Base-by-base conservation (phyloP, 208 protist genomes). In the Leptomonas pyrrhocoris region DNA sequence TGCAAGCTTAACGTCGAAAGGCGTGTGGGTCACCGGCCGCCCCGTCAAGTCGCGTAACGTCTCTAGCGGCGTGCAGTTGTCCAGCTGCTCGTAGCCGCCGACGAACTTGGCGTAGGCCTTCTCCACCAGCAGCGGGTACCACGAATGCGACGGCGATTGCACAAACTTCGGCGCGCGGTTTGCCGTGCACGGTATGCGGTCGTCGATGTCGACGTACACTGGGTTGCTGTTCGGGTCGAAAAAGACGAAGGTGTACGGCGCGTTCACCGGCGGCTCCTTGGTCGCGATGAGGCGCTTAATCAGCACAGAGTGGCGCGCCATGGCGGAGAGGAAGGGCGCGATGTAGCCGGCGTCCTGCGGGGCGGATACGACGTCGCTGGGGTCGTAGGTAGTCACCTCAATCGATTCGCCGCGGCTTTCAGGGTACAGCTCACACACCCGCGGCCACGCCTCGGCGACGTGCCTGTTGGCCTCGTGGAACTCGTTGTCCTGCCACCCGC, bases 31-130 rank as follows among this genome's bases (percentile, higher is more conserved):
- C 18, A 97, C 93, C 3, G 93, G 90, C 16, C 86, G 83, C 2
- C 93, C 93, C 2, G 93, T 97, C 49, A 97, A 57, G 72, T 97
- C 93, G 7, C 84, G 86, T 53, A 96, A 76, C 40, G 89, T 94
- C 77, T 97, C 90, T 66, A 92, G 80, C 42, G 89, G 76, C n/a
- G 86, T 94, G 71, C 90, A 95, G 68, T 92, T 89, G 63, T 88
- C 79, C 25, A 97, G 68, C 46, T 80, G 68, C 36, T 84, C 79
- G 79, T 95, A 97, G 31, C 89, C 87, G 59, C 90, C 89, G 16
- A 94, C 83, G 76, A 97, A 95, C 81, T 97, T 97, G 12, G 93
- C 93, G 61, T 97, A 97, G 18, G 93, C 93, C 78, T 97, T 97
- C 79, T 97, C 90, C 54, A 97, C 75, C 46, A 97, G 73, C 43